These are phyloP conservation scores for Acanthochlamys bracteata DNA, from an alignment of 106 monocot species.

Conservation along the genomic window DNA sequence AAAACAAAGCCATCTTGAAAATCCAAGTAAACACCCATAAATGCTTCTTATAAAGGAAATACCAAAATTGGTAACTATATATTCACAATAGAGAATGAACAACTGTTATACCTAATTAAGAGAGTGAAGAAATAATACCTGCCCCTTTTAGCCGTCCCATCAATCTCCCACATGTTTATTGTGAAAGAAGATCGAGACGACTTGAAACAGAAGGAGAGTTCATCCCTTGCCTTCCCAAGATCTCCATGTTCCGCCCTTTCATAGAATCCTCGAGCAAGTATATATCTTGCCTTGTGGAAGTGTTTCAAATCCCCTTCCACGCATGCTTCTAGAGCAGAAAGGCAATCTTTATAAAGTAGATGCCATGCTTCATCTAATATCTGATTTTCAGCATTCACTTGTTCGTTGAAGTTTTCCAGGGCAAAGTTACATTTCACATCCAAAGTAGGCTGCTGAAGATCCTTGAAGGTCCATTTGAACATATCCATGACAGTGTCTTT, in stretches of 20 bases:
- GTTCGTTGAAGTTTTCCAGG: constrained; percentile 22
- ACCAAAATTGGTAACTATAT: too few relatives aligned
- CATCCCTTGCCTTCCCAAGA: constrained; percentile 79
- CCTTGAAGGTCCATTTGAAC: constrained; percentile 35
- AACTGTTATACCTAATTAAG: too few relatives aligned
- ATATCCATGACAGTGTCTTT: constrained; percentile 44
- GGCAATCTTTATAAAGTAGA: constrained; percentile 75
- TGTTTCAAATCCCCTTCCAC: constrained; percentile 96
- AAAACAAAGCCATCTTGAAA: constrained; percentile 3
- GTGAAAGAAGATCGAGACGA: constrained; percentile 88
- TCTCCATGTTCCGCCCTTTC: constrained; percentile 59
- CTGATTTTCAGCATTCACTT: constrained; percentile 24
- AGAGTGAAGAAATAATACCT: constrained; percentile 24
- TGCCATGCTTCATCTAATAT: constrained; percentile 71
- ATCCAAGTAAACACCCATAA: too few relatives aligned
- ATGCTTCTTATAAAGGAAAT: too few relatives aligned
- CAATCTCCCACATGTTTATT: constrained; percentile 99
- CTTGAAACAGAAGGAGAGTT: constrained; percentile 95
- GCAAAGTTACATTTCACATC: constrained; percentile 13
- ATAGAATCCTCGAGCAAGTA: constrained; percentile 74
- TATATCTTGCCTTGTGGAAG: constrained; percentile 90
- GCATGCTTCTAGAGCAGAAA: constrained; percentile 63
- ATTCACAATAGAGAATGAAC: too few relatives aligned
- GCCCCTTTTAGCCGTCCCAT: constrained; percentile 69
- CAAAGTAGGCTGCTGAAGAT: constrained; percentile 19